A percentile compares a stretch with the other conserved stretches of the same genome.
phyloP scores from a whole-genome alignment of 257 asterid species.

The Cruciata laevipes region DNA sequence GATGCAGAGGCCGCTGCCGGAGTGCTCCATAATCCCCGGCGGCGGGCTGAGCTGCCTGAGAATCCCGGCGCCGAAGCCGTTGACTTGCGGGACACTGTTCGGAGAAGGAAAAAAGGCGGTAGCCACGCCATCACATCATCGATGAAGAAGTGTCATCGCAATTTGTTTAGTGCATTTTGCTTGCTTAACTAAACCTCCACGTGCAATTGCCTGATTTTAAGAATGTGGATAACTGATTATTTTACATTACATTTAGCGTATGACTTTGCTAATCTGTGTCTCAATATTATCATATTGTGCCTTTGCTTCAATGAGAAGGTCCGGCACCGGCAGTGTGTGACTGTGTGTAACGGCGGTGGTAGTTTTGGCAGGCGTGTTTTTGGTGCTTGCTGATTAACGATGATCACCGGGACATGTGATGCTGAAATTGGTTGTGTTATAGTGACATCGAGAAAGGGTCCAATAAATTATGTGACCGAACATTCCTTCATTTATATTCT shows the following conservation, averaged over 20 bases:
- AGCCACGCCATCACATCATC: constrained; percentile 17
- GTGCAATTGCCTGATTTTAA: neutral
- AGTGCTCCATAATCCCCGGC: constrained; percentile 58
- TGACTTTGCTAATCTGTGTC: neutral
- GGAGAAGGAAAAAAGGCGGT: constrained; percentile 9
- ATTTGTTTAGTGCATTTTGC: neutral
- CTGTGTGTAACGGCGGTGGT: neutral
- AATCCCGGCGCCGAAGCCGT: constrained; percentile 51
- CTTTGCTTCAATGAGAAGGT: too few relatives aligned
- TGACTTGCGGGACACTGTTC: constrained; percentile 50
- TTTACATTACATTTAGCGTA: too few relatives aligned
- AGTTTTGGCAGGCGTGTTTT: neutral
- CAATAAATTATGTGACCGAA: neutral
- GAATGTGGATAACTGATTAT: constrained; percentile 5
- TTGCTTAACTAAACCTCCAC: constrained; percentile 1
- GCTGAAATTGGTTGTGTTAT: too few relatives aligned
- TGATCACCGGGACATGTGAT: neutral
- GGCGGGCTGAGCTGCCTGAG: constrained; percentile 69
- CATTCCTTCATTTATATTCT: neutral
- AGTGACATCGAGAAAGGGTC: neutral
- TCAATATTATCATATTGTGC: too few relatives aligned
- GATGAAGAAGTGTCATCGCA: neutral
- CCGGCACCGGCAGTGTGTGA: too few relatives aligned
- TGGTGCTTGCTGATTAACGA: neutral
- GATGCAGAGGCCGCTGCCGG: constrained; percentile 70